phyloP scores from a whole-genome alignment of 257 asterid genomes.

The Haberlea rhodopensis region DNA sequence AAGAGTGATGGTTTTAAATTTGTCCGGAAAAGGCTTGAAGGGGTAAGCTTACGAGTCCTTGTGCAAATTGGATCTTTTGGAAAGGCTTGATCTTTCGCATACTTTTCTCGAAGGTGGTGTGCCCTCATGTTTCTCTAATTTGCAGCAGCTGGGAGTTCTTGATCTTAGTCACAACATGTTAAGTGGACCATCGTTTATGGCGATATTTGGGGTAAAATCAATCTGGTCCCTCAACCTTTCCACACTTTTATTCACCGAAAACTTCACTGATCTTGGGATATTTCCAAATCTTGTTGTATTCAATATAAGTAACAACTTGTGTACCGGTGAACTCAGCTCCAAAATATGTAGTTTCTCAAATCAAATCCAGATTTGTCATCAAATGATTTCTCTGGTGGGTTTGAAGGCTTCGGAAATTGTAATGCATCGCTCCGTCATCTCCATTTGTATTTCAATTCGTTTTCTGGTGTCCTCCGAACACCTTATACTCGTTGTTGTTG shows the following conservation, averaged over 20 bases:
- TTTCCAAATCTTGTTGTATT: slow-evolving; percentile 61
- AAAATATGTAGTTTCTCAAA: slow-evolving; percentile 43
- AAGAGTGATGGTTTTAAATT: slow-evolving; percentile 60
- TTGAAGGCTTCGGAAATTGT: slow-evolving; percentile 55
- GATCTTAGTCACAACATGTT: slow-evolving; percentile 73
- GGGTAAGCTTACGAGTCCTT: slow-evolving; percentile 58
- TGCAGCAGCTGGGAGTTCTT: slow-evolving; percentile 55
- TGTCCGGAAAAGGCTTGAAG: slow-evolving; percentile 54
- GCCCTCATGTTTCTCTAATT: slow-evolving; percentile 48
- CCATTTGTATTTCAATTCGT: slow-evolving; percentile 57
- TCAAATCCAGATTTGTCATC: slow-evolving; percentile 46
- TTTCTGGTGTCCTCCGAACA: slow-evolving; percentile 66
- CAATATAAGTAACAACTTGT: slow-evolving; percentile 59
- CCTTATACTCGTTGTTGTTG: slow-evolving; percentile 47
- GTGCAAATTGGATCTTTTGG: slow-evolving; percentile 49
- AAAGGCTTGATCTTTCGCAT: slow-evolving; percentile 65
- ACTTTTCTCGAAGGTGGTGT: slow-evolving; percentile 57
- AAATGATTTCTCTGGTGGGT: slow-evolving; percentile 54
- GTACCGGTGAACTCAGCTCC: slow-evolving; percentile 48
- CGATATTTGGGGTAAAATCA: slow-evolving; percentile 42
- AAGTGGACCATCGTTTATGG: slow-evolving; percentile 43
- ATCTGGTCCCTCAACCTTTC: slow-evolving; percentile 67
- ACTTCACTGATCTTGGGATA: slow-evolving; percentile 42
- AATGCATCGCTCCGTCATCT: slow-evolving; percentile 46
- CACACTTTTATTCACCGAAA: slow-evolving; percentile 53